These are phyloP conservation scores for Phaffomyces opuntiae DNA, from an alignment of 805 yeast genomes.

Conservation along the genomic window DNA sequence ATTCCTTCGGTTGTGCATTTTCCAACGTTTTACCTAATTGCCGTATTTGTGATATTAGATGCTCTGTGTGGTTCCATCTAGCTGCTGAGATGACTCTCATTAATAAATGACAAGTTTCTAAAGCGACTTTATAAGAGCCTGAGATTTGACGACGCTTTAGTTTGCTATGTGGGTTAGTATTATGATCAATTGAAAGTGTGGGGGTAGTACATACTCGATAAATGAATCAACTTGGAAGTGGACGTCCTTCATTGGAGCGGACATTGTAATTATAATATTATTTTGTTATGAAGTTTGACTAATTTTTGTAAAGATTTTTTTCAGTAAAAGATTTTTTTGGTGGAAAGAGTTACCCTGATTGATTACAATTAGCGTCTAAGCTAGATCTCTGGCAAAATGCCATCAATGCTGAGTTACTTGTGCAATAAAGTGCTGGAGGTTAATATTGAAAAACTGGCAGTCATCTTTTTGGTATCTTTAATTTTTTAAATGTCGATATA, in stretches of 20 bases:
- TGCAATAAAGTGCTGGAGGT: too few species aligned
- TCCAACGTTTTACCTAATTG: slow-evolving; percentile 63
- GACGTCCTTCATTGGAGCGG: slow-evolving; percentile 23
- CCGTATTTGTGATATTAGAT: slow-evolving; percentile 65
- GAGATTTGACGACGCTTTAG: slow-evolving; percentile 78
- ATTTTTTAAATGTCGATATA: too few species aligned
- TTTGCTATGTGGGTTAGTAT: slow-evolving; percentile 23
- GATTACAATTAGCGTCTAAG: too few species aligned
- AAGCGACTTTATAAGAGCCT: slow-evolving; percentile 78
- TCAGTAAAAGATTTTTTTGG: neutral
- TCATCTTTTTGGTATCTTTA: too few species aligned
- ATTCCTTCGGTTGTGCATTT: slow-evolving; percentile 83
- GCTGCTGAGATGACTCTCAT: slow-evolving; percentile 86
- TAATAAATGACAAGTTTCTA: slow-evolving; percentile 79
- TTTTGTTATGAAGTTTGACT: too few species aligned
- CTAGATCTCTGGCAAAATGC: too few species aligned
- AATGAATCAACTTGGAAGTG: slow-evolving; percentile 36
- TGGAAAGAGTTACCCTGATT: neutral
- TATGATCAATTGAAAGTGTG: neutral
- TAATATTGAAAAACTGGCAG: too few species aligned
- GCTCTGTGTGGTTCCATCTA: slow-evolving; percentile 76
- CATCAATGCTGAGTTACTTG: too few species aligned
- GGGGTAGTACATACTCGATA: slow-evolving; percentile 25
- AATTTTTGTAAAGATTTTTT: too few species aligned
- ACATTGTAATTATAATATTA: slow-evolving; percentile 4